Percentiles rank a stretch among this genome's conserved stretches.
Evolutionary conservation across 2,329 filamentous ascomycete species (phyloP).

Genomic region (Fusarium burgessii): DNA sequence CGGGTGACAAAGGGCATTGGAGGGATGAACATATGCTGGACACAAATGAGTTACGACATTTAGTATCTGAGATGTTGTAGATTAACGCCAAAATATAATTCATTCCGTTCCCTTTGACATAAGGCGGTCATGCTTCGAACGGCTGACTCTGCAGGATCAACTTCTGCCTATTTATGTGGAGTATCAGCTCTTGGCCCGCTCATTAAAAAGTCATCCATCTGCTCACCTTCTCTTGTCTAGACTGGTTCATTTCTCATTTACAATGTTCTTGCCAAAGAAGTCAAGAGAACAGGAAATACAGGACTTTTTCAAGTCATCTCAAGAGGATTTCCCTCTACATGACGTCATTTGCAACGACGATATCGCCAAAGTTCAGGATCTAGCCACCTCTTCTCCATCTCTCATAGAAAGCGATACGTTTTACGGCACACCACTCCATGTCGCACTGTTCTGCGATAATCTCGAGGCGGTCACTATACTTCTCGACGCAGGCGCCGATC

Average conservation of each 20-base stretch:
- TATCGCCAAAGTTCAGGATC: background rate
- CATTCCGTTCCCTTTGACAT: rapidly evolving
- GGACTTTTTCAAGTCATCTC: background rate
- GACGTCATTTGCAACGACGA: background rate
- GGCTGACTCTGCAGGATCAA: background rate
- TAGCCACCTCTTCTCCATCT: background rate
- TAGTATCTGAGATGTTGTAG: constrained; percentile 5
- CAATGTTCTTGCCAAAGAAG: background rate
- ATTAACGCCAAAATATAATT: rapidly evolving
- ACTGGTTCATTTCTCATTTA: background rate
- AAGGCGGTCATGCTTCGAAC: too few species aligned
- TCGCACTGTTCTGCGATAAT: background rate
- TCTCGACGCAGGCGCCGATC: background rate
- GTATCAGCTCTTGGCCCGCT: background rate
- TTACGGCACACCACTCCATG: background rate
- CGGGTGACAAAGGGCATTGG: background rate
- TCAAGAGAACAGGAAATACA: background rate
- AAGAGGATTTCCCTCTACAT: background rate
- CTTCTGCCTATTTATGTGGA: background rate
- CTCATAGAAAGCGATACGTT: background rate
- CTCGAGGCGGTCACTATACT: background rate
- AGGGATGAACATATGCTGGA: background rate
- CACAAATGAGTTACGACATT: background rate
- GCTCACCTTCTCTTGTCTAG: too few species aligned
- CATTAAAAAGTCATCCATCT: background rate